These are phyloP conservation scores for Phytophthora syringae DNA, from an alignment of 352 stramenopile species.

Conservation along the genomic window DNA sequence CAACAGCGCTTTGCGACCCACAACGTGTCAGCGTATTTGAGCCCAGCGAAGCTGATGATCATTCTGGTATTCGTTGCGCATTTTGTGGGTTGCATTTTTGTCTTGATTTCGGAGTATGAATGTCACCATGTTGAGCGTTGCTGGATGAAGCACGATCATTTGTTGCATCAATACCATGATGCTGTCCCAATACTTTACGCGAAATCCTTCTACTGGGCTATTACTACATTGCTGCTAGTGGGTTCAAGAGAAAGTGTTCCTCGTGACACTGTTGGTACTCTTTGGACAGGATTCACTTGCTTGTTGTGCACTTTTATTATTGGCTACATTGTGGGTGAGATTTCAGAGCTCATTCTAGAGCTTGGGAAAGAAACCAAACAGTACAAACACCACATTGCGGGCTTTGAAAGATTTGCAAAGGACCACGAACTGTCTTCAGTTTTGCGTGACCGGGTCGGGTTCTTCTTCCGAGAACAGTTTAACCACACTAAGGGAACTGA, in stretches of 20 bases:
- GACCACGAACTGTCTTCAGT: constrained; percentile 53
- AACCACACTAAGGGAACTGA: constrained; percentile 58
- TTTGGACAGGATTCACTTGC: constrained; percentile 69
- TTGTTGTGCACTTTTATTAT: constrained; percentile 78
- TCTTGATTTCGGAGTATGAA: constrained; percentile 71
- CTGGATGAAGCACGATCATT: constrained; percentile 68
- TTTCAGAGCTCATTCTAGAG: constrained; percentile 79
- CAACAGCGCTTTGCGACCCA: constrained; percentile 72
- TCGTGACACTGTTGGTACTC: constrained; percentile 42
- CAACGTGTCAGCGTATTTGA: constrained; percentile 75
- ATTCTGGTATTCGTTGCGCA: constrained; percentile 70
- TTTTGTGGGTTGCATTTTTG: constrained; percentile 72
- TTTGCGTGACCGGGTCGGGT: constrained; percentile 54
- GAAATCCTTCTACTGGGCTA: constrained; percentile 77
- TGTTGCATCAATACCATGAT: constrained; percentile 68
- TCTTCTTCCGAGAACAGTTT: constrained; percentile 72
- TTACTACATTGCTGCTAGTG: constrained; percentile 68
- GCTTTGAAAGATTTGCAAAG: constrained; percentile 80
- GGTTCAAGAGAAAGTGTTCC: constrained; percentile 67
- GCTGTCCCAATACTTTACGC: constrained; percentile 58
- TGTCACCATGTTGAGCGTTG: constrained; percentile 45
- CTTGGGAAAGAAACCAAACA: constrained; percentile 79
- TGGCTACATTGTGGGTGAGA: constrained; percentile 72
- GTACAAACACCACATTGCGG: constrained; percentile 70
- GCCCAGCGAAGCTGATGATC: constrained; percentile 72